Conservation (phyloP, 1,284 basidiomycete species). For the Papiliotrema terrestris region DNA sequence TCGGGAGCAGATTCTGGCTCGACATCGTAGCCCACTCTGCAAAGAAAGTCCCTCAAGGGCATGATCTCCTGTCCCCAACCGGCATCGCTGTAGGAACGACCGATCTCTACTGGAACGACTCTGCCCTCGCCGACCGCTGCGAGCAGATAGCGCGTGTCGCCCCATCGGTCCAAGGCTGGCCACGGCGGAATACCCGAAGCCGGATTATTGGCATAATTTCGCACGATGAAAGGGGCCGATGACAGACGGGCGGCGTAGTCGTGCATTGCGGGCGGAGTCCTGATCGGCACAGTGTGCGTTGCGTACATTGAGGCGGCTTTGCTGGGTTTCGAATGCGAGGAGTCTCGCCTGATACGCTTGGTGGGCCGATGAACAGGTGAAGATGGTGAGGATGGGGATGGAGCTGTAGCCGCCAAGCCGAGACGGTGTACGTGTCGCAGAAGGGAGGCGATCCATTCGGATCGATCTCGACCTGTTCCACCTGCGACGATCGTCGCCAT, state of each 20-base stretch:
- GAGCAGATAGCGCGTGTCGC: conserved; percentile 63
- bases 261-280: conserved; percentile 56
- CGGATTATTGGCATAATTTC: conserved; percentile 60
- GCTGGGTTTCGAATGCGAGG: neutral
- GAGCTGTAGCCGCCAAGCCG: neutral
- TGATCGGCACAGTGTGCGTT: neutral
- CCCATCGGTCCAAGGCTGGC: conserved; percentile 58
- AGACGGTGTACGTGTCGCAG: conserved; percentile 48
- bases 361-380: neutral
- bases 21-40: conserved; percentile 54
- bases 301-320: too few species aligned
- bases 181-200: conserved; percentile 59
- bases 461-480: conserved; percentile 60
- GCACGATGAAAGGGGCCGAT: conserved; percentile 68
- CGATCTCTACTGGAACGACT: conserved; percentile 86
- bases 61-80: conserved; percentile 82
- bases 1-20: neutral
- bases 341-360: neutral
- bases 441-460: conserved; percentile 60
- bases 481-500: conserved; percentile 80
- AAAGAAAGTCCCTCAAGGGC: conserved; percentile 70
- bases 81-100: conserved; percentile 72
- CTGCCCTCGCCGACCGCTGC: conserved; percentile 69
- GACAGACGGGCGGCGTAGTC: conserved; percentile 53
- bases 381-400: neutral